Evolutionary conservation across 163 green algal genomes (phyloP), one percentile per base, ranked within the genome.

Genomic region (Prototheca cutis): DNA sequence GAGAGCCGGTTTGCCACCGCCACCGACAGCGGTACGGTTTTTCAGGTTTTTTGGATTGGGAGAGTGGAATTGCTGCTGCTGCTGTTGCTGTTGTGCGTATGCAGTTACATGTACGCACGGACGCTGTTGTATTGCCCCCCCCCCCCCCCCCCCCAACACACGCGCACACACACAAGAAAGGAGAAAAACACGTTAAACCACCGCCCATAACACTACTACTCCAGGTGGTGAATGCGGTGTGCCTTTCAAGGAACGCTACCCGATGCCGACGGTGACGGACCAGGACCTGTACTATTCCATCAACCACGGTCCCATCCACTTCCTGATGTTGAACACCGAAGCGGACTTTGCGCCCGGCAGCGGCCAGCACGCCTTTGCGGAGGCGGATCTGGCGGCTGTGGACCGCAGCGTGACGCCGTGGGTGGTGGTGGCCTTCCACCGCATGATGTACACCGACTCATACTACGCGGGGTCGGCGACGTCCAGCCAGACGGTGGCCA

Each of bases 281-380:
- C 54, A 58, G 40, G 2, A 42, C 39, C 52, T 27, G 24, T 95
- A 85, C 85, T 96, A 93, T 67, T 27, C 13, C 42, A 51, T 51
- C 42, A 24, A 51, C 42, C 42, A 51, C 1, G 89, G 85, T 54
- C 63, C 55, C 27, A 78, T 90, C 6, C 87, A 95, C 75, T 90
- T 95, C 47, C 49, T 80, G 3, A 60, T 84, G 34, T 61, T 92
- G 39, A 87, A 71, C 33, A 89, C 83, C 23, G 89, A 96, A 78
- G 85, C 95, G 64, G 63, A 82, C 53, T 64, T 92, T 56, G 62
- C 49, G 5, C 47, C 55, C 1, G 76, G 75, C 48, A 84, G 66
- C 54, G 31, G 52, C 21, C 89, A 96, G 79, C 68, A 77, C 42
- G 19, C 21, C 24, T 79, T 55, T 39, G 30, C 71, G 4, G 40